Percentiles rank a stretch among this genome's conserved stretches.
Conservation (phyloP, 2,329 filamentous ascomycete genomes). For the Teratosphaeria pseudoeucalypti region DNA sequence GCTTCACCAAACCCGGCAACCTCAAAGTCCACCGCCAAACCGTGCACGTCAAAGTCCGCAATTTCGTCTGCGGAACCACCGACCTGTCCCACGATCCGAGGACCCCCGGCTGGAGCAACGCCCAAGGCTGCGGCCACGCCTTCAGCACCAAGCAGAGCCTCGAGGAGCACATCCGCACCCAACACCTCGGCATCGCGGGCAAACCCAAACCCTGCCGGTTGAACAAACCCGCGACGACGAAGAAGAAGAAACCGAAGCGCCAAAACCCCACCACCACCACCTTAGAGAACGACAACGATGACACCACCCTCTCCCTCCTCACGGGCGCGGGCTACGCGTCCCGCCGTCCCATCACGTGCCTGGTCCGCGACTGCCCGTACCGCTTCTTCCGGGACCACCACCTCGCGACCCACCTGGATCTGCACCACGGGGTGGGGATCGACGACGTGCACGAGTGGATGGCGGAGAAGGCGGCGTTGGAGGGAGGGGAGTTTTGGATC, state of each 20-base stretch:
- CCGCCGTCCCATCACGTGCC: constrained; percentile 42
- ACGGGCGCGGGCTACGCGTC: constrained; percentile 48
- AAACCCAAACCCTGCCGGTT: constrained; percentile 5
- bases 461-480: constrained; percentile 29
- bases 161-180: constrained; percentile 73
- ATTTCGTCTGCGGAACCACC: constrained; percentile 67
- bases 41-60: constrained; percentile 61
- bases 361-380: constrained; percentile 40
- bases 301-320: constrained; percentile 28
- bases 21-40: constrained; percentile 68
- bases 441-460: constrained; percentile 27
- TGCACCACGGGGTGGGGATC: constrained; percentile 31
- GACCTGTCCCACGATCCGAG: constrained; percentile 47
- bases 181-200: constrained; percentile 55
- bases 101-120: constrained; percentile 52
- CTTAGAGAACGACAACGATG: not conserved
- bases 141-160: constrained; percentile 70
- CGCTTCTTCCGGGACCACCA: constrained; percentile 50
- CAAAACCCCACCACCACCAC: constrained; percentile 2
- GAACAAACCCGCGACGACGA: not conserved
- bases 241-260: constrained; percentile 3
- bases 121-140: constrained; percentile 54
- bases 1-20: constrained; percentile 76
- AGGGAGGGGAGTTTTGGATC: constrained; percentile 38
- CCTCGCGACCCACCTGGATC: constrained; percentile 45